These are phyloP conservation scores for Pascua guehoae DNA, from an alignment of 1,284 basidiomycete genomes.

Conservation along the genomic window DNA sequence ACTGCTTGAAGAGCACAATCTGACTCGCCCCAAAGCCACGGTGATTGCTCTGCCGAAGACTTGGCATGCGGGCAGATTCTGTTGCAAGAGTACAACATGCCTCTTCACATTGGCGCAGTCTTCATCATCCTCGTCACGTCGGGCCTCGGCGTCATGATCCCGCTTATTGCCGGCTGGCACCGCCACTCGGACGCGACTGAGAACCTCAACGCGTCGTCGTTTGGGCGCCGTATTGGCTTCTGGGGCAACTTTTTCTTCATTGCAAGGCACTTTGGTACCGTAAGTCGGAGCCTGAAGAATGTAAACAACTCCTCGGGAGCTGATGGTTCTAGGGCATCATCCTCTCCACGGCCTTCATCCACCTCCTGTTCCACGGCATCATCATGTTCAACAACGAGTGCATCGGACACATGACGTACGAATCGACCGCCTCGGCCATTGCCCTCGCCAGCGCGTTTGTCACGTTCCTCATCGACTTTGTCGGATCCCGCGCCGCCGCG, in stretches of 20 bases:
- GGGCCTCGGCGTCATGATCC: constrained; percentile 46
- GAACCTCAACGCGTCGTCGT: constrained; percentile 9
- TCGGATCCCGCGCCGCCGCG: constrained; percentile 18
- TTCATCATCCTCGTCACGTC: constrained; percentile 50
- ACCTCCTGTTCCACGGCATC: constrained; percentile 51
- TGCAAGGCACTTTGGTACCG: constrained; percentile 42
- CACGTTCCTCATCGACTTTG: constrained; percentile 44
- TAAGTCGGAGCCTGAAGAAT: no score
- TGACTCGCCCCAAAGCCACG: constrained; percentile 30
- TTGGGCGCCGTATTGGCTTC: constrained; percentile 9
- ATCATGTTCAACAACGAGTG: constrained; percentile 49
- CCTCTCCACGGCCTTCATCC: constrained; percentile 19
- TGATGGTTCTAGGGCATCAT: constrained; percentile 7
- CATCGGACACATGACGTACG: constrained; percentile 50
- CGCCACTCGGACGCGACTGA: neutral
- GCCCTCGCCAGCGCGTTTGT: constrained; percentile 38
- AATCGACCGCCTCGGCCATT: constrained; percentile 50
- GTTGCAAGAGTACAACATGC: constrained; percentile 44
- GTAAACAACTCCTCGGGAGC: no score
- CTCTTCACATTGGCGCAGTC: constrained; percentile 49
- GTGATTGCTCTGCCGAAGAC: constrained; percentile 46
- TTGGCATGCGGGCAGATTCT: constrained; percentile 41
- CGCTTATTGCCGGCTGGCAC: constrained; percentile 28
- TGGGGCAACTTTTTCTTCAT: constrained; percentile 43
- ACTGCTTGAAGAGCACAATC: neutral